Evolutionary conservation across 2,329 filamentous ascomycete species (phyloP).

Genomic region (Hymenoscyphus scutula): DNA sequence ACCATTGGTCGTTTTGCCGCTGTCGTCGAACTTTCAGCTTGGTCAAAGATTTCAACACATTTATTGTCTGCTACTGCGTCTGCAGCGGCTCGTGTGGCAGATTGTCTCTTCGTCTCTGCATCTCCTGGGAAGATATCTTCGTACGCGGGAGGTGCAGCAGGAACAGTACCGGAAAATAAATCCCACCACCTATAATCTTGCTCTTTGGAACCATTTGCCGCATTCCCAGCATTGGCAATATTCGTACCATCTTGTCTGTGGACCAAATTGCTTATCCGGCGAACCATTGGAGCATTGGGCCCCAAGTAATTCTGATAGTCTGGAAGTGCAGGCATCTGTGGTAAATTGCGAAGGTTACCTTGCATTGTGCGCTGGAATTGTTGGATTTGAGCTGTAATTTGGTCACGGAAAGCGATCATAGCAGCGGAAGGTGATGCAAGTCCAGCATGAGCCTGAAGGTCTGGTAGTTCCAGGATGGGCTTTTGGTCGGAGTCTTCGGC

Average conservation of each 20-base stretch:
- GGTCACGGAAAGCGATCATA: slow-evolving; percentile 69
- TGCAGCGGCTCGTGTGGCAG: slow-evolving; percentile 55
- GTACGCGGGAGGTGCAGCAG: slow-evolving; percentile 68
- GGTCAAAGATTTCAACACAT: slow-evolving; percentile 53
- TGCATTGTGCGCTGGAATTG: slow-evolving; percentile 73
- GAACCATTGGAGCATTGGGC: slow-evolving; percentile 59
- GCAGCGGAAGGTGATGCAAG: slow-evolving; percentile 57
- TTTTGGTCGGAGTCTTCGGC: slow-evolving; percentile 23
- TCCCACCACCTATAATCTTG: slow-evolving; percentile 66
- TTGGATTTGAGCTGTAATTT: slow-evolving; percentile 70
- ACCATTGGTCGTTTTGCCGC: slow-evolving; percentile 40
- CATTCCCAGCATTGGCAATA: slow-evolving; percentile 39
- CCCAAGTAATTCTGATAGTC: slow-evolving; percentile 67
- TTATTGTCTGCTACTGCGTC: slow-evolving; percentile 60
- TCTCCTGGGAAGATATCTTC: slow-evolving; percentile 70
- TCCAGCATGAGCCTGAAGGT: slow-evolving; percentile 21
- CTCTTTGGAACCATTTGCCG: slow-evolving; percentile 41
- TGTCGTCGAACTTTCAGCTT: slow-evolving; percentile 37
- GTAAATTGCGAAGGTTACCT: slow-evolving; percentile 60
- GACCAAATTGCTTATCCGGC: slow-evolving; percentile 71
- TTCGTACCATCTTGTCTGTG: slow-evolving; percentile 40
- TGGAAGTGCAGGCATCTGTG: slow-evolving; percentile 60
- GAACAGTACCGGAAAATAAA: slow-evolving; percentile 52
- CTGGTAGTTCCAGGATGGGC: slow-evolving; percentile 29
- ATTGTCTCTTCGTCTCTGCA: slow-evolving; percentile 55